Base-by-base conservation (phyloP, 306 rosid genomes). In the Crotalaria pallida region DNA sequence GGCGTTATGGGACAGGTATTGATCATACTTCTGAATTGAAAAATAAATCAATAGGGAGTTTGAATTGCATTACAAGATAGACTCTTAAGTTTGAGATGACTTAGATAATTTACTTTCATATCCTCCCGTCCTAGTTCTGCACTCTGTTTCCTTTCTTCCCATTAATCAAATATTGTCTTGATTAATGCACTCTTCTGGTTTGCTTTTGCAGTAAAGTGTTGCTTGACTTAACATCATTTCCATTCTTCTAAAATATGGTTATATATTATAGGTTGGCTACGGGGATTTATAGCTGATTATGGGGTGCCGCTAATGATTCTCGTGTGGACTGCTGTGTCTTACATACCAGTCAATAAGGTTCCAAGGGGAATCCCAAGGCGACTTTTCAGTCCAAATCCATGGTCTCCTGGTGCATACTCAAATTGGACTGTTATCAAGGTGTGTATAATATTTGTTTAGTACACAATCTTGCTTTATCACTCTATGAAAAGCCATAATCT, bases 221-320 rank as follows among this genome's bases (percentile, higher is more conserved):
- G 7, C 33, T 71, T 65, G 69, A 66, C 31, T 61, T 56, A 23
- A 53, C 49, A 56, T 40, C 31, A 26, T 48, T 65, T 48, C 26
- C 74, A 61, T 82, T 73, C 70, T 71, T 58, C 38, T 49, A 61
- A 64, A 71, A 51, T 59, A 11, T 72, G 71, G 66, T 70, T 23
- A 29, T 23, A 29, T 6, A 18, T 63, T 71, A 23, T 72, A 92
- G 98, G 93, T 61, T 84, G 91, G 82, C 75, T 92, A 51, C 78
- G 98, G 41, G 98, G 98, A 69, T 79, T 88, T 44, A 81, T 92
- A 23, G 90, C 96, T 7, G 98, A 92, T 81, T 92, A 92, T 79
- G 98, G 98, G 82, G 98, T 92, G 38, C 98, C 98, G 6, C 74
- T 92, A 64, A 88, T 92, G 98, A 86, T 92, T 75, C 88, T 92